Evolutionary conservation across 768 basidiomycete genomes (phyloP).

Genomic region (Amanita rimosa): DNA sequence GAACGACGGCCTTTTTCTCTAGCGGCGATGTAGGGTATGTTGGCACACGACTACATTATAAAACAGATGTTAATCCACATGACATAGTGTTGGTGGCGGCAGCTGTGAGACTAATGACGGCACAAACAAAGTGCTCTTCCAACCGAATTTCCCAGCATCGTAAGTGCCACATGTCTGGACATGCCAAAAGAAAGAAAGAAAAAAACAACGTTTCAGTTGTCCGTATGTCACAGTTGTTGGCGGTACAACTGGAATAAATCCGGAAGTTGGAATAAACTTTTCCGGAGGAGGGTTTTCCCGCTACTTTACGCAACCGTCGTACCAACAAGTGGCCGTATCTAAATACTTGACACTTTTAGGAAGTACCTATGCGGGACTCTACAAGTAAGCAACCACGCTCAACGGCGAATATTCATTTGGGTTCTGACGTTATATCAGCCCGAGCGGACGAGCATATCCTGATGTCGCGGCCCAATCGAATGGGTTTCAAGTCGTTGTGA

Average conservation of each 20-base stretch:
- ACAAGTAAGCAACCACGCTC: slow-evolving; percentile 26
- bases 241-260: slow-evolving; percentile 47
- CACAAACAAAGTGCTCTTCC: slow-evolving; percentile 32
- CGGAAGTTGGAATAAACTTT: slow-evolving; percentile 49
- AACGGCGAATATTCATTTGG: not conserved
- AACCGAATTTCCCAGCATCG: slow-evolving; percentile 45
- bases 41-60: slow-evolving; percentile 6
- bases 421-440: slow-evolving; percentile 17
- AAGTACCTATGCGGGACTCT: slow-evolving; percentile 33
- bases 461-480: slow-evolving; percentile 42
- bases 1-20: slow-evolving; percentile 51
- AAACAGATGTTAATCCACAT: not conserved
- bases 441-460: slow-evolving; percentile 47
- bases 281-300: slow-evolving; percentile 69
- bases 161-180: slow-evolving; percentile 12
- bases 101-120: slow-evolving; percentile 38
- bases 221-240: slow-evolving; percentile 64
- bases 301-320: slow-evolving; percentile 39
- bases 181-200: not conserved
- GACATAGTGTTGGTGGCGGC: slow-evolving; percentile 50
- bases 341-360: slow-evolving; percentile 36
- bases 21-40: slow-evolving; percentile 45
- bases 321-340: slow-evolving; percentile 36
- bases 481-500: slow-evolving; percentile 49
- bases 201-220: slow-evolving; percentile 20